Evolutionary conservation across 805 yeast species (phyloP), one percentile per base, ranked within the genome.

Genomic region (Martiniozyma abietophila): DNA sequence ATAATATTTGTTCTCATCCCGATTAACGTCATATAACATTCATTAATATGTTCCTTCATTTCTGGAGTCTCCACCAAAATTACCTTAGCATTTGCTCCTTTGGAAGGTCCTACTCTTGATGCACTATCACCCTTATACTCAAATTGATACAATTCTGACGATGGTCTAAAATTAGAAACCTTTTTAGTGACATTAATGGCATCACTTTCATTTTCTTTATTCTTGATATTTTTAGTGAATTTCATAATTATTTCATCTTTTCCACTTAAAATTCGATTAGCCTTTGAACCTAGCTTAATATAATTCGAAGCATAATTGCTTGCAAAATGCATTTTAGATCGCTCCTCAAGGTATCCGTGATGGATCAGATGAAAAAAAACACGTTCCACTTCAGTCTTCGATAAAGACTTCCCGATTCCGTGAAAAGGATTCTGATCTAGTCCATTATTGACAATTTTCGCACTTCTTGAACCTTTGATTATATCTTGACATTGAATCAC

Each of bases 221-320:
- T 18, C 6, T 25, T 32, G 19, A 14, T 26, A n/a, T 24, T 21
- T 20, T 44, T 50, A 25, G 65, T 61, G 51, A 79, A 76, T 12
- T 65, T 58, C 61, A 81, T 71, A 6, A 56, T 52, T n/a, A 82
- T 64, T 30, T 52, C 60, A 38, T 63, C 61, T 3, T 46, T 50
- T 6, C 44, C 41, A 2, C 48, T 45, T 32, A 79, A 47, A 2
- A 85, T 62, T 1, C 48, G 49, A 11, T 56, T 48, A 1, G 86
- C 75, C n/a, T 66, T 58, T 1, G 64, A 61, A 0, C 95, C 95
- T 1, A 66, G 45, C 42, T 65, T 65, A 5, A 88, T 69, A 49
- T 89, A 89, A 34, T 81, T 80, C 2, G 80, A 62, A 0, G 94
- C 81, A 61, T 79, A 88, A 0, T 95, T 94, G n/a, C 74, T 69